Conservation (phyloP, 768 basidiomycete species). For the Scleroderma citrinum region DNA sequence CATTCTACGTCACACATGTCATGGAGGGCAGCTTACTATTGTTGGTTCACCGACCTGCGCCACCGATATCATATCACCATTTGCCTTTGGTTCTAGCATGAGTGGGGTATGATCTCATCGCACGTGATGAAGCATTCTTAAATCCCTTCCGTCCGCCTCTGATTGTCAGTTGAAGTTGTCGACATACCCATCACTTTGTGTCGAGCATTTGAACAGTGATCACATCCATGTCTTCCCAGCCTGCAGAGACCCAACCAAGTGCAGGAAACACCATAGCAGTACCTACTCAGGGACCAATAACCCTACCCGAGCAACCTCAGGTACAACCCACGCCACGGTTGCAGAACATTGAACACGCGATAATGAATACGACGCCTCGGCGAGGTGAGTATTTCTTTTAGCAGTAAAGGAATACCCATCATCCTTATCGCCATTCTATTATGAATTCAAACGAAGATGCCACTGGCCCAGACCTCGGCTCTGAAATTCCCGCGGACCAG, state of each 20-base stretch:
- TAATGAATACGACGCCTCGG: slow-evolving; percentile 25
- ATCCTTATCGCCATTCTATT: too few relatives aligned
- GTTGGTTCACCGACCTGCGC: background rate
- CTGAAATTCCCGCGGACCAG: slow-evolving; percentile 25
- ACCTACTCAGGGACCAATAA: too few relatives aligned
- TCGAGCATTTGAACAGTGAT: background rate
- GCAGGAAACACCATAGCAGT: too few relatives aligned
- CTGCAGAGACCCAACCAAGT: too few relatives aligned
- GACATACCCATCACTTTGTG: slow-evolving; percentile 21
- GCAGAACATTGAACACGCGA: too few relatives aligned
- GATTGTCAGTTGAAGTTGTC: slow-evolving; percentile 2
- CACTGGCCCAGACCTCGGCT: slow-evolving; percentile 31
- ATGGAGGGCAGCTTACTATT: too few relatives aligned
- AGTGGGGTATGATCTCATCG: background rate
- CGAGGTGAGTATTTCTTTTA: slow-evolving; percentile 30
- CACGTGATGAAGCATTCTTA: background rate
- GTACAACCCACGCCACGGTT: too few relatives aligned
- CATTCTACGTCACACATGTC: too few relatives aligned
- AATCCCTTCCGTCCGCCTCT: too few relatives aligned
- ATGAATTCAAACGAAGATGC: slow-evolving; percentile 22
- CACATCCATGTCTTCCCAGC: too few relatives aligned
- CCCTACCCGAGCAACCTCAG: too few relatives aligned
- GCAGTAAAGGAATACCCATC: background rate
- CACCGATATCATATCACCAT: background rate
- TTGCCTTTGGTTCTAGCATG: too few relatives aligned